Base-by-base conservation (phyloP, 257 asterid genomes). In the Mitragyna speciosa region DNA sequence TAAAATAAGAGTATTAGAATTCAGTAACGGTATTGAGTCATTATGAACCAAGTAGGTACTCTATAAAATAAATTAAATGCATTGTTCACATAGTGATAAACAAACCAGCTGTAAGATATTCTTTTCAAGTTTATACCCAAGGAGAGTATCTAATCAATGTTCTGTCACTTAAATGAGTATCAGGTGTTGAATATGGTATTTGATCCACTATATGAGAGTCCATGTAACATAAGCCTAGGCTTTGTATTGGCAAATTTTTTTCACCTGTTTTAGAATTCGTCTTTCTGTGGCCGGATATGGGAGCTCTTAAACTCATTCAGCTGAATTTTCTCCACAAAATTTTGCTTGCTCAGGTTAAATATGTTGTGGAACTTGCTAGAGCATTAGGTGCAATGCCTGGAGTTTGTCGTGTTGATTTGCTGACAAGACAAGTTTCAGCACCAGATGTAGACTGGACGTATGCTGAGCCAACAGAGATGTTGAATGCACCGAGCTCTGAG, bases 351-450 rank as follows among this genome's bases (percentile, higher is more conserved):
- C 92, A 94, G 98, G 97, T 94, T 76, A 94, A 94, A 82, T 94
- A 94, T 85, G 97, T 94, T 69, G 98, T 94, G 24, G 98, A 94
- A 82, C 91, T 94, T 79, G 98, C 98, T 4, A 88, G 98, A 89
- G 98, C 98, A 66, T 82, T 94, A 79, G 98, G 94, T 72, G 92
- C 97, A 61, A 94, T 91, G 97, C 96, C 98, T 52, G 97, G 98
- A 65, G 98, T 94, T 15, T 92, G 92, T 86, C 94, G 98, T 70
- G 98, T 94, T 69, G 97, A 94, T 85, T 88, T 94, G 84, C 92
- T 94, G 74, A 94, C 98, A 54, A 92, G 98, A 82, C 98, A 94
- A 89, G 92, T 94, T 14, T 91, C 98, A 77, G 88, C 98, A 4
- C 97, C 98, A 39, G 98, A 94, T 67, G 97, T 94, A 20, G 97